Evolutionary conservation across 2,329 filamentous ascomycete genomes (phyloP), one percentile per base, ranked within the genome.

Genomic region (Colletotrichum nymphaeae): DNA sequence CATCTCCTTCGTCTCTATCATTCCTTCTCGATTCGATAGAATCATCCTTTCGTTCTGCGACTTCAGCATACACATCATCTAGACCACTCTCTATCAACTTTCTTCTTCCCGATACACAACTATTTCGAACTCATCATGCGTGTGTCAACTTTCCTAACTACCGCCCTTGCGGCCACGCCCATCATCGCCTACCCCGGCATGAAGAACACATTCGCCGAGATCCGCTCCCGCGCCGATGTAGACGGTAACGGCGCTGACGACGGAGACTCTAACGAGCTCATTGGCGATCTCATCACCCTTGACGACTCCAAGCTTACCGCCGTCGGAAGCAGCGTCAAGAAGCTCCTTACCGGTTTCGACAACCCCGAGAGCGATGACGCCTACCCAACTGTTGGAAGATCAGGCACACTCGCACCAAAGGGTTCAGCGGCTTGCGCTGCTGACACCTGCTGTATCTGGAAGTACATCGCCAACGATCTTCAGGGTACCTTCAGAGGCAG

Each of bases 381-480:
- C 16, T 75, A 78, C 72, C 22, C 63, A 19, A 65, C 52, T 22
- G 57, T 62, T 1, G 42, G 28, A 42, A 55, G 53, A n/a, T 63
- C 70, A 24, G 67, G 30, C 2, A 55, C 65, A 19, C 64, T 73
- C 9, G 76, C 80, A 58, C 46, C 76, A 19, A 74, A 76, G 16
- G 78, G 78, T 42, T 78, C 80, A 8, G 65, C 73, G 0, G 78
- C 76, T 1, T 85, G 83, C 73, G 76, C 76, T 28, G 74, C 78
- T 12, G 84, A 86, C 55, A 83, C 83, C 1, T 86, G 85, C 78
- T 86, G 85, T 65, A 79, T 86, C 35, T 86, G 84, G 85, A 80
- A 83, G 68, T 82, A 84, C 75, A 81, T 86, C 67, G 79, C 82
- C 16, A 78, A 82, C 57, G 83, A 85, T 22, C 80, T 86, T 72